phyloP scores from a whole-genome alignment of 176 grass and related monocot genomes.

The Bolboschoenus planiculmis region DNA sequence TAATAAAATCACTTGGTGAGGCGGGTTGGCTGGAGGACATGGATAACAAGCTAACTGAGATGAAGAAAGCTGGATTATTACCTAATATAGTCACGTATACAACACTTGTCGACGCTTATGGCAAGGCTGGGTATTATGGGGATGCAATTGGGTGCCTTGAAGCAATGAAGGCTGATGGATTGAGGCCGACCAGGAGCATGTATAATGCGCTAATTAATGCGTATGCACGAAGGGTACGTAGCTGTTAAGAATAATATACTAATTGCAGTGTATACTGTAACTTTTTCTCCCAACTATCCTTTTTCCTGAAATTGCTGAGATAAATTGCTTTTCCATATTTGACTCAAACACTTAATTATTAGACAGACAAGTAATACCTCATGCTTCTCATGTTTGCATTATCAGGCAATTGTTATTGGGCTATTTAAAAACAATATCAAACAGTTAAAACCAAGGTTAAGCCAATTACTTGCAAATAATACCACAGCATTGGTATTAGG shows the following conservation, averaged over 20 bases:
- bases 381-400: conserved; percentile 1
- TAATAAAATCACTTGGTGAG: conserved; percentile 83
- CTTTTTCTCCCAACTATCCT: conserved; percentile 1
- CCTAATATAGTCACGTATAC: conserved; percentile 87
- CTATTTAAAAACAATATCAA: neutral
- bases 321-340: neutral
- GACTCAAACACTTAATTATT: neutral
- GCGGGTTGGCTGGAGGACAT: conserved; percentile 53
- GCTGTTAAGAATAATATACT: neutral
- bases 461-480: neutral
- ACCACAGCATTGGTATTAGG: neutral
- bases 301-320: neutral
- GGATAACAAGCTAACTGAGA: conserved; percentile 52
- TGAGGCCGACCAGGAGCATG: conserved; percentile 73
- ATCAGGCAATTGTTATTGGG: neutral
- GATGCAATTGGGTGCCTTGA: conserved; percentile 90
- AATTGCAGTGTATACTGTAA: neutral
- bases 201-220: conserved; percentile 96
- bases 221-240: conserved; percentile 76
- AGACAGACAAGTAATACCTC: neutral
- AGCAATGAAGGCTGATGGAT: conserved; percentile 65
- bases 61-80: conserved; percentile 68
- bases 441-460: neutral
- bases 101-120: conserved; percentile 93
- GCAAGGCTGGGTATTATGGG: conserved; percentile 68